Evolutionary conservation across 108 stramenopile species (phyloP).

Genomic region (Phaeodactylum tricornutum): DNA sequence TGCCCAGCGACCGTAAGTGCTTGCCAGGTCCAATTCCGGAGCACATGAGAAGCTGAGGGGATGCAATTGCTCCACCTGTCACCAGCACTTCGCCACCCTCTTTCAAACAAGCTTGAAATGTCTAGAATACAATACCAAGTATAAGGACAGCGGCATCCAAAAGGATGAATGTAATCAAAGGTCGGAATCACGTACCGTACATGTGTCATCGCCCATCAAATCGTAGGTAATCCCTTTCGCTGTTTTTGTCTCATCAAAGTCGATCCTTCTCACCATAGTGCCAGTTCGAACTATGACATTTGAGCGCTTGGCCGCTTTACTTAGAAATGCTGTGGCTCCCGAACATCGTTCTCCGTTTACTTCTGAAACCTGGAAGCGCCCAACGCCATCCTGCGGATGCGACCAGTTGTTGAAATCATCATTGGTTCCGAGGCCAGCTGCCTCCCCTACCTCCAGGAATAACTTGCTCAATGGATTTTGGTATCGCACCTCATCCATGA

Average conservation of each 20-base stretch:
- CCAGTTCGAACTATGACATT: slow-evolving; percentile 37
- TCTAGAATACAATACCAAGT: not conserved
- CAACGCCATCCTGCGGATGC: slow-evolving; percentile 39
- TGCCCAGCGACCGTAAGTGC: slow-evolving; percentile 12
- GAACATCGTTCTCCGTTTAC: slow-evolving; percentile 34
- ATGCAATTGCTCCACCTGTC: slow-evolving; percentile 33
- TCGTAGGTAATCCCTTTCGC: slow-evolving; percentile 30
- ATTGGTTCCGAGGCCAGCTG: slow-evolving; percentile 17
- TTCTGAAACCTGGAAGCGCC: slow-evolving; percentile 39
- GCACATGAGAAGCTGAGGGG: slow-evolving; percentile 54
- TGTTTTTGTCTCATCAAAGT: slow-evolving; percentile 23
- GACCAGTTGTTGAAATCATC: slow-evolving; percentile 52
- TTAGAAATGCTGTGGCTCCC: slow-evolving; percentile 34
- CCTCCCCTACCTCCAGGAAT: slow-evolving; percentile 26
- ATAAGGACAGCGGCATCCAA: not conserved
- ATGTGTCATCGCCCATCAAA: slow-evolving; percentile 20
- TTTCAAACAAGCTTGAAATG: slow-evolving; percentile 7
- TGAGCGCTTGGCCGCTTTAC: slow-evolving; percentile 19
- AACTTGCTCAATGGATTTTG: slow-evolving; percentile 31
- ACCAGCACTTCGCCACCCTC: slow-evolving; percentile 32
- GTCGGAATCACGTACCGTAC: slow-evolving; percentile 11
- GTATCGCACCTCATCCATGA: slow-evolving; percentile 20
- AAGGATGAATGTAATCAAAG: no score
- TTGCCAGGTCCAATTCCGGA: slow-evolving; percentile 39
- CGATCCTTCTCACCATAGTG: slow-evolving; percentile 17